Conservation (phyloP, 2,329 filamentous ascomycete genomes). For the Madurella fahalii region DNA sequence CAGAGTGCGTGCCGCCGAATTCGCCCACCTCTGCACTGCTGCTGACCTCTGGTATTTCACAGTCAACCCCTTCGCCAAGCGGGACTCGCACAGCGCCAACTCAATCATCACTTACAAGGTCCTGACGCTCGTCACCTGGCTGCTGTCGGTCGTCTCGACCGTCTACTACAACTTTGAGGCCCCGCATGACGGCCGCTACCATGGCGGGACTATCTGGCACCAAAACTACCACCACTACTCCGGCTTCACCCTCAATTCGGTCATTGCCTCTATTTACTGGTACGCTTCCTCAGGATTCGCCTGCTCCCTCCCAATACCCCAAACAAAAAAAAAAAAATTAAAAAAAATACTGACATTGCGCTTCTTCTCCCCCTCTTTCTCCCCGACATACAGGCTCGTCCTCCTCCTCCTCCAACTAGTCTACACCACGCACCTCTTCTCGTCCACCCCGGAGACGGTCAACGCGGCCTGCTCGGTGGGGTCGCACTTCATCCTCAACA, state of each 20-base stretch:
- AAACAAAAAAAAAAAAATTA: too few species aligned
- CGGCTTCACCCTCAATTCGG: constrained; percentile 69
- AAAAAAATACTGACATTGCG: background rate
- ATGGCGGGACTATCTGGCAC: constrained; percentile 66
- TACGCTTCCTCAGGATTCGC: constrained; percentile 33
- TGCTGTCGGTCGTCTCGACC: constrained; percentile 65
- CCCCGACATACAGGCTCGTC: constrained; percentile 50
- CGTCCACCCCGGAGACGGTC: constrained; percentile 57
- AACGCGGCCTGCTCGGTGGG: constrained; percentile 72
- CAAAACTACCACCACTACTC: constrained; percentile 65
- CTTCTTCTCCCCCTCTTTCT: too few species aligned
- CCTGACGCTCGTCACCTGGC: constrained; percentile 69
- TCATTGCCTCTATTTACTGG: constrained; percentile 72
- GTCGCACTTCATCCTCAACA: constrained; percentile 73
- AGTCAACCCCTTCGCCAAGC: constrained; percentile 75
- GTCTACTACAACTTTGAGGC: constrained; percentile 68
- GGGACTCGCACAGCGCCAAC: constrained; percentile 58
- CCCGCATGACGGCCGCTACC: constrained; percentile 58
- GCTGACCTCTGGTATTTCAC: constrained; percentile 3
- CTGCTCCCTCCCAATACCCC: background rate
- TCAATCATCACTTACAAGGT: constrained; percentile 71
- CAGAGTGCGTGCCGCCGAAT: constrained; percentile 5
- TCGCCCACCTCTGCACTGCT: background rate
- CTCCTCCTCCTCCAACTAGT: constrained; percentile 71
- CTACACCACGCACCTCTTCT: constrained; percentile 76